A percentile compares a stretch with the other conserved stretches of the same genome.
These are phyloP conservation scores for Phyllostachys edulis DNA, from an alignment of 176 grass and related monocot genomes.

Conservation along the genomic window DNA sequence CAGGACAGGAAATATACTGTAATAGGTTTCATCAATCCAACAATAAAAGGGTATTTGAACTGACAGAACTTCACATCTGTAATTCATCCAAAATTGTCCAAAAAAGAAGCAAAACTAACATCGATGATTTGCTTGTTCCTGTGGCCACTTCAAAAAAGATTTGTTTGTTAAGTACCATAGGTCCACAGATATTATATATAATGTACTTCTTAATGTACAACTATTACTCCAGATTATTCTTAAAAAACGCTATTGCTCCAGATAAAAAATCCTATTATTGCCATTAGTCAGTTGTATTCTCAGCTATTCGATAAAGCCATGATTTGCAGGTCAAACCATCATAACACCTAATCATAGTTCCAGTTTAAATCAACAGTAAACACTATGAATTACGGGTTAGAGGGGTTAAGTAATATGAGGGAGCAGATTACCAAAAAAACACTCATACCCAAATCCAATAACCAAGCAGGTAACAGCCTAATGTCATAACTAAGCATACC, in stretches of 20 bases:
- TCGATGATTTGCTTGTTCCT: background rate
- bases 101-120: background rate
- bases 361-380: constrained; percentile 13
- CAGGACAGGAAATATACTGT: background rate
- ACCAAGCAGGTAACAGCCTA: background rate
- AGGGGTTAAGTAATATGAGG: background rate
- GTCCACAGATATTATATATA: background rate
- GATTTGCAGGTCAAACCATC: constrained; percentile 16
- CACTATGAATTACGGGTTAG: background rate
- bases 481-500: constrained; percentile 40
- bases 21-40: background rate
- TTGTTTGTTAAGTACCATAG: background rate
- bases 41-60: background rate
- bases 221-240: background rate
- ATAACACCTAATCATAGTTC: background rate
- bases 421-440: background rate
- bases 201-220: background rate
- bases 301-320: background rate
- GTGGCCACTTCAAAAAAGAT: background rate
- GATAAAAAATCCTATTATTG: background rate
- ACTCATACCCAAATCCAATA: background rate
- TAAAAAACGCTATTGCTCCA: background rate
- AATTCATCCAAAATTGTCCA: background rate
- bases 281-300: background rate
- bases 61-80: background rate